Base-by-base conservation (phyloP, 805 yeast genomes). In the Starmerella floricola region DNA sequence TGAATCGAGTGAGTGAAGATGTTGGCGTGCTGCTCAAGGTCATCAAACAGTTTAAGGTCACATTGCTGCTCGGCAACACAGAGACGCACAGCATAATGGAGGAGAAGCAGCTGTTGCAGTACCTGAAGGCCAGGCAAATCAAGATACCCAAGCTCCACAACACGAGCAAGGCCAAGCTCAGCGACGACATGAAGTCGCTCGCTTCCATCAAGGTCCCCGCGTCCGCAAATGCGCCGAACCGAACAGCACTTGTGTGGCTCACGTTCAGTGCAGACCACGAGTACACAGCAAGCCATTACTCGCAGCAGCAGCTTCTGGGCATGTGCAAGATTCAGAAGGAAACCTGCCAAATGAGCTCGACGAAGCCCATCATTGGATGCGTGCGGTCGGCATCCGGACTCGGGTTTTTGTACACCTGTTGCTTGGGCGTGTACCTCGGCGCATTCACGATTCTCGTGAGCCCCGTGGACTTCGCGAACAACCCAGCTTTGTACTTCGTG, bases 301-400 rank as follows among this genome's bases (percentile, higher is more conserved):
- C 74, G 19, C 91, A 82, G 57, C 63, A 68, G 31, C 71, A 74
- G 38, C 64, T 91, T 11, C 61, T 87, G 51, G 79, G 84, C 2
- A 72, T 83, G 59, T 86, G 96, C 61, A 85, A 87, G 54, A 81
- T 83, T 17, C 71, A 85, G 55, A 88, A 91, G 53, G 96, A 88
- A 57, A 88, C 97, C 0, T 83, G 95, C 55, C 88, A 84, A 47
- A 67, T 91, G 62, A 70, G 78, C 12, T 72, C 81, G 31, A 69
- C 72, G 27, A 73, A 75, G 31, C 79, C 95, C 0, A 66, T 91
- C 6, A 68, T 88, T 32, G 94, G 95, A 0, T 78, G 95, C 59
- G 93, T 84, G 8, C 74, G 93, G 34, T 88, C 87, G 51, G 74
- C 84, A 1, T 62, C 72, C 2, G 96, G 96, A 0, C 60, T 88